phyloP scores from a whole-genome alignment of 108 stramenopile species.

The Hondaea fermentalgiana region DNA sequence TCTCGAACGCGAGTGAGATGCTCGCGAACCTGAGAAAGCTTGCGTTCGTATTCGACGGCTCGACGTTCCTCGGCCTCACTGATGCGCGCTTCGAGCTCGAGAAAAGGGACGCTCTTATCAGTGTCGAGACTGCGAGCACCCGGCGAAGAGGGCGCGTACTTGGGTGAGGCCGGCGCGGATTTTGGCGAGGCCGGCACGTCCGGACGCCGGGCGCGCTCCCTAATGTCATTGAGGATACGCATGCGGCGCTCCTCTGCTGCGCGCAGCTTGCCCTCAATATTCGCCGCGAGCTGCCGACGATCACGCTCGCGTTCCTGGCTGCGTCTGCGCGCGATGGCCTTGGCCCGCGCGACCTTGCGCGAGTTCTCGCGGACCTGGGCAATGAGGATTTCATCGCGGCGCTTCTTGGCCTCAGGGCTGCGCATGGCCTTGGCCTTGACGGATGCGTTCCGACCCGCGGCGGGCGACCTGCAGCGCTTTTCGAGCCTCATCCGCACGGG shows the following conservation, averaged over 20 bases:
- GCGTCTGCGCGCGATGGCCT: background rate
- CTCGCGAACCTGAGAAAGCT: background rate
- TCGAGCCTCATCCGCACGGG: background rate
- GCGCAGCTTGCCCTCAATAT: background rate
- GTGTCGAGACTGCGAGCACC: background rate
- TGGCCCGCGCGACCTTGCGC: background rate
- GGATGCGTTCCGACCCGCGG: too few species aligned
- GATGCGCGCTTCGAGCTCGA: background rate
- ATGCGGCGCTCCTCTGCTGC: background rate
- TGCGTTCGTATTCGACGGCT: background rate
- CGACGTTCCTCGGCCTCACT: background rate
- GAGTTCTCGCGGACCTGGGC: background rate
- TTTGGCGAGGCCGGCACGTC: background rate
- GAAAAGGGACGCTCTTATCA: background rate
- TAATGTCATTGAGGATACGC: background rate
- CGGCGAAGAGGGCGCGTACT: background rate
- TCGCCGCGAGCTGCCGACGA: background rate
- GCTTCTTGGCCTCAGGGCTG: slow-evolving; percentile 11
- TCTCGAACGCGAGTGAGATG: background rate
- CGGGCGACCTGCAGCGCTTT: slow-evolving; percentile 8
- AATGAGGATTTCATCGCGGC: background rate
- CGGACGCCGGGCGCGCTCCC: background rate
- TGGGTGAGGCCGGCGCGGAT: background rate
- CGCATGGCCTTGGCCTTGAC: background rate
- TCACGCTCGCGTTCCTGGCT: background rate